Evolutionary conservation across 495 filamentous ascomycete genomes (phyloP), one percentile per base, ranked within the genome.

Genomic region (Aspergillus taichungensis): DNA sequence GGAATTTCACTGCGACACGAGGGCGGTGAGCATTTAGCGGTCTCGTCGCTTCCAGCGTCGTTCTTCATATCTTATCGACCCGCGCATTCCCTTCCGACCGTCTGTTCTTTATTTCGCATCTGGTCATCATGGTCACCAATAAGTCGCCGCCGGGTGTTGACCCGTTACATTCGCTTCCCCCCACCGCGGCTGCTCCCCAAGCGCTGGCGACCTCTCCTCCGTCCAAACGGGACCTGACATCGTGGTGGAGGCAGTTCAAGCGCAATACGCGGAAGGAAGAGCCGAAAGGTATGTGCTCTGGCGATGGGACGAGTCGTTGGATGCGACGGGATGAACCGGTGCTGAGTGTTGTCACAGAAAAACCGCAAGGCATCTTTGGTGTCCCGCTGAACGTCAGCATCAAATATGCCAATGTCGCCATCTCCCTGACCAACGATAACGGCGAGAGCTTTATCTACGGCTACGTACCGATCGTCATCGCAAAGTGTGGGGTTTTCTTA

Each of bases 401-500:
- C 63, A 84, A 87, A 29, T 99, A 99, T 59, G 92, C 92, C 45
- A 99, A 99, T 64, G 92, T 99, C 50, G 92, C 92, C 41, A 99
- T 99, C 54, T 96, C 90, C 41, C 78, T 99, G 30, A 85, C 87
- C 49, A 87, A 96, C 62, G 84, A 85, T 40, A 77, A 88, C 43
- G 92, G 91, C 11, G 79, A 90, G 57, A 95, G 88, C 62, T 96
- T 92, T 61, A 95, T 96, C 24, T 99, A 99, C 64, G 92, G 92
- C 53, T 99, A 99, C 61, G 90, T 99, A 5, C 92, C 92, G 8
- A 96, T 99, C 52, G 91, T 99, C 37, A 91, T 99, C 33, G 92
- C 92, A 5, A 99, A 99, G 64, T 99, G 92, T 63, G 92, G 92
- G 38, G 90, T 99, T 1, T 99, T 88, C 56, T 66, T 99, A 51